Evolutionary conservation across 768 basidiomycete species (phyloP), one percentile per base, ranked within the genome.

Genomic region (Rossbeevera mucosa): DNA sequence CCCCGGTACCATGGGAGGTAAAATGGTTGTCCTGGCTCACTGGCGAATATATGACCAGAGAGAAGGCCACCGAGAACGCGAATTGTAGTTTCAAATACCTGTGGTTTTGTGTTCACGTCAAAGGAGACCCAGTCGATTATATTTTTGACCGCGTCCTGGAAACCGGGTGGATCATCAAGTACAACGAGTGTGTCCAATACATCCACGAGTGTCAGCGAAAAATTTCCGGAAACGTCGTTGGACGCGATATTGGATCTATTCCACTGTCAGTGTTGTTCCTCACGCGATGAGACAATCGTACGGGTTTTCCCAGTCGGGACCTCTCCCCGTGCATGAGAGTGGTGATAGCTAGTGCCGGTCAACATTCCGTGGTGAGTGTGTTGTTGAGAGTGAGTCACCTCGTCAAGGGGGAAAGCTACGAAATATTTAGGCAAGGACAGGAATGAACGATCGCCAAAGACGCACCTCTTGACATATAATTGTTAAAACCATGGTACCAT

Each of bases 21-120:
- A 62, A 92, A 91, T 18, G 82, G 80, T 31, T 85, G 82, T 2
- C 72, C 79, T 2, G 76, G 71, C 46, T 81, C 74, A 54, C 76
- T 83, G n/a, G 91, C 89, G 64, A 85, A 88, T 47, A 86, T 81
- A 61, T 94, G 93, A 22, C 82, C 93, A 7, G 90, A 91, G 13
- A 94, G 67, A 31, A 99, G 78, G 4, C 93, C 92, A 3, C 96
- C 96, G 8, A 99, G 74, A 6, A 94, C 91, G 24, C 94, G 83
- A 50, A 98, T 98, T 1, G 91, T 97, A 9, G 90, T 91, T 73
- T 99, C 95, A 63, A 99, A 99, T 4, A 98, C 88, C 76, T 99
- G 95, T n/a, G 96, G 93, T 68, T 85, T 91, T 38, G 91, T 92
- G 69, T 97, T 86, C 52, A 93, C 87, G 64, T 97, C 90, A 67